A percentile compares a stretch with the other conserved stretches of the same genome.
These are phyloP conservation scores for Platanthera guangdongensis DNA, from an alignment of 106 monocot species.

Conservation along the genomic window DNA sequence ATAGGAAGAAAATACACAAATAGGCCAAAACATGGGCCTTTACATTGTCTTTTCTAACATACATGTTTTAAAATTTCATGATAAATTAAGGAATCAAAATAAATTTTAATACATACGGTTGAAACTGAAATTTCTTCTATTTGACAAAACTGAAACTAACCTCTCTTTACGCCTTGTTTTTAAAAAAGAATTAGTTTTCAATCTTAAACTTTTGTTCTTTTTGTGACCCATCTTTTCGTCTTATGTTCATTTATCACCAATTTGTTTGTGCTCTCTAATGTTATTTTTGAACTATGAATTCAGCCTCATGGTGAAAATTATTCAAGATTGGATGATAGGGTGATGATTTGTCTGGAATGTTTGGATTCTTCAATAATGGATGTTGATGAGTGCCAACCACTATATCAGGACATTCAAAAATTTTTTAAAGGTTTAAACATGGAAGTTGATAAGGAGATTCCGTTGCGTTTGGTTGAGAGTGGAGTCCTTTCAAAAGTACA, in stretches of 20 bases:
- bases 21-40: too few relatives aligned
- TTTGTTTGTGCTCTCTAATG: background rate
- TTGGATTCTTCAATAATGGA: conserved; percentile 90
- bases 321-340: conserved; percentile 64
- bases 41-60: too few relatives aligned
- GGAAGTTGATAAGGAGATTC: conserved; percentile 80
- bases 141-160: too few relatives aligned
- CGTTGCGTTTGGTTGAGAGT: conserved; percentile 81
- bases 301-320: conserved; percentile 67
- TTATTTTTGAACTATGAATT: background rate
- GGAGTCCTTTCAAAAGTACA: conserved; percentile 91
- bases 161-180: background rate
- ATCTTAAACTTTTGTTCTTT: background rate
- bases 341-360: conserved; percentile 84
- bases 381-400: conserved; percentile 82
- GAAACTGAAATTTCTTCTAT: too few relatives aligned
- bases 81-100: too few relatives aligned
- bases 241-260: background rate
- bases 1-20: too few relatives aligned
- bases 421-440: conserved; percentile 95
- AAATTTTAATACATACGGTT: too few relatives aligned
- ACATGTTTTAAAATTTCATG: too few relatives aligned
- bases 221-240: background rate
- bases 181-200: background rate
- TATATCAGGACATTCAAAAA: conserved; percentile 86